Percentiles rank a stretch among this genome's conserved stretches.
Conservation (phyloP, 75 land plant genomes). For the Cryptomeria japonica region DNA sequence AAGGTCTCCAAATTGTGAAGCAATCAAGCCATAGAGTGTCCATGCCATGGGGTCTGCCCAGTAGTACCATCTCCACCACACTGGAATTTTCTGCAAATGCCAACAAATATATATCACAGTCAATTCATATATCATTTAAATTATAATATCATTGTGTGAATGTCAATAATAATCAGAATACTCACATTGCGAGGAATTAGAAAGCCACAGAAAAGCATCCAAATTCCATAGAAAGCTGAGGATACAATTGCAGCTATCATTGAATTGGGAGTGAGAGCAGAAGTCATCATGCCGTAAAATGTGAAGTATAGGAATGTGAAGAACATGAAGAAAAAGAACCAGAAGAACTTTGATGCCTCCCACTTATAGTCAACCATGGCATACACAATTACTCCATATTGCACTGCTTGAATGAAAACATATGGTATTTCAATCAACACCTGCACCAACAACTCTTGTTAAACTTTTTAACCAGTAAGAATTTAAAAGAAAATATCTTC, state of each 20-base stretch:
- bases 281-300: constrained; percentile 48
- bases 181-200: constrained; percentile 39
- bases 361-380: constrained; percentile 43
- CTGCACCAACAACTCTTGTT: constrained; percentile 19
- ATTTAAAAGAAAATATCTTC: too few relatives aligned
- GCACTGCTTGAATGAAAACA: constrained; percentile 25
- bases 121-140: too few relatives aligned
- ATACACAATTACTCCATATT: constrained; percentile 28
- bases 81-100: constrained; percentile 59
- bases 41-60: constrained; percentile 74
- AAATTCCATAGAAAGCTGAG: constrained; percentile 34
- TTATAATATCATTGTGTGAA: neutral
- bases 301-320: constrained; percentile 50
- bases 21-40: constrained; percentile 71
- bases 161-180: neutral
- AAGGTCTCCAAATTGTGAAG: constrained; percentile 66
- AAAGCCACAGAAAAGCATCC: constrained; percentile 46
- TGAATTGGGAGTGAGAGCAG: constrained; percentile 37
- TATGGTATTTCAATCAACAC: constrained; percentile 51
- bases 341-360: constrained; percentile 40
- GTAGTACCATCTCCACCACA: constrained; percentile 93
- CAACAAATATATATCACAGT: neutral
- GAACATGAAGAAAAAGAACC: constrained; percentile 39
- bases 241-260: constrained; percentile 39
- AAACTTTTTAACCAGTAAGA: neutral